Conservation (phyloP, 176 grass and related monocot genomes). For the Tuctoria greenei region DNA sequence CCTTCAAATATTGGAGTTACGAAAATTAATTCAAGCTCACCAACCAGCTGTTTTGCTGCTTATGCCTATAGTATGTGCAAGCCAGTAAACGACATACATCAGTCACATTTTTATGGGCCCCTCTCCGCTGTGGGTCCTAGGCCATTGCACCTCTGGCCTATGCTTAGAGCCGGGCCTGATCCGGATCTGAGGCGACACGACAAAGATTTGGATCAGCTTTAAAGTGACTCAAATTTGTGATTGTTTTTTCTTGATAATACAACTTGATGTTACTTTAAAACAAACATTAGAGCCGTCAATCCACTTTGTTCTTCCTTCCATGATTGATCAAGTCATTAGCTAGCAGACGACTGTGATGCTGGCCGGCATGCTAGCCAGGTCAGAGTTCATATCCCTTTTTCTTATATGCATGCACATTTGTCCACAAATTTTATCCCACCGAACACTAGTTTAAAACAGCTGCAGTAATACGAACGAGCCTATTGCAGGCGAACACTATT, state of each 20-base stretch:
- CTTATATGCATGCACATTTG: background rate
- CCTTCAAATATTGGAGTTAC: too few species aligned
- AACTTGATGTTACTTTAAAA: background rate
- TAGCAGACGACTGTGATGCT: background rate
- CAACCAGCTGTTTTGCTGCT: too few species aligned
- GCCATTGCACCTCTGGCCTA: too few species aligned
- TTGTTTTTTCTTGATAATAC: constrained; percentile 4
- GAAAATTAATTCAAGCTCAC: too few species aligned
- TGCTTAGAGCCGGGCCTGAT: too few species aligned
- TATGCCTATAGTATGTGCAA: too few species aligned
- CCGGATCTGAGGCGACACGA: constrained; percentile 14
- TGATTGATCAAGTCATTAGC: constrained; percentile 20
- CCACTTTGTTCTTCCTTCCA: constrained; percentile 6
- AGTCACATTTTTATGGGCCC: too few species aligned
- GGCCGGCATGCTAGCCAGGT: constrained; percentile 20
- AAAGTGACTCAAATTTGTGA: constrained; percentile 21
- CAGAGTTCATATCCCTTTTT: background rate
- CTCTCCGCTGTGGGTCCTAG: too few species aligned
- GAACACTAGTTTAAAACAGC: background rate
- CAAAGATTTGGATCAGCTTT: constrained; percentile 1
- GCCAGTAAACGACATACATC: too few species aligned
- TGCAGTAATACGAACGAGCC: background rate
- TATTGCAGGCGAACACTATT: background rate
- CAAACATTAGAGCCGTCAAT: constrained; percentile 10
- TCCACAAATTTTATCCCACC: background rate